These are phyloP conservation scores for Yarrowia phangngaensis DNA, from an alignment of 805 yeast species.

Conservation along the genomic window DNA sequence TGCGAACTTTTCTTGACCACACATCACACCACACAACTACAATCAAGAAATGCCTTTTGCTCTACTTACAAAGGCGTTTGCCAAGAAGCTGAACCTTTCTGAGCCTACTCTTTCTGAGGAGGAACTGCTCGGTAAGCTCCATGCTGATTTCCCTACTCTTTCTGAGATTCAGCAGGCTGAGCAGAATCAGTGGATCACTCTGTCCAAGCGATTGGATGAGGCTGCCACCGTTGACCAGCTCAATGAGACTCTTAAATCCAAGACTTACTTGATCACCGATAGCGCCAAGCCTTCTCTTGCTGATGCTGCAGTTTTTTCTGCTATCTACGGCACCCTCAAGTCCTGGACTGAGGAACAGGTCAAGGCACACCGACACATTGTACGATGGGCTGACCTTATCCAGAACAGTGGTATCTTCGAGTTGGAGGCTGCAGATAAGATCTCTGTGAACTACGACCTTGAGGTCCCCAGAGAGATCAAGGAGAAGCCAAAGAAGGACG, in stretches of 20 bases:
- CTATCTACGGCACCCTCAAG: slow-evolving; percentile 57
- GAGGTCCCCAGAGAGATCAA: slow-evolving; percentile 73
- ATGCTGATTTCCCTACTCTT: slow-evolving; percentile 25
- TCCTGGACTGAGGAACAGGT: slow-evolving; percentile 56
- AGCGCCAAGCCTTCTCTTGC: slow-evolving; percentile 55
- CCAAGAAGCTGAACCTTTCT: slow-evolving; percentile 33
- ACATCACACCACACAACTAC: slow-evolving; percentile 18
- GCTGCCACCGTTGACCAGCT: slow-evolving; percentile 47
- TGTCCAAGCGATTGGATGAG: slow-evolving; percentile 60
- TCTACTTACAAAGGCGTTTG: slow-evolving; percentile 35
- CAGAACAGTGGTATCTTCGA: slow-evolving; percentile 54
- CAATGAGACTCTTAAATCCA: slow-evolving; percentile 63
- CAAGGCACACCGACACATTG: slow-evolving; percentile 69
- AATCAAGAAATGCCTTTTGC: slow-evolving; percentile 30
- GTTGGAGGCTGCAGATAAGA: slow-evolving; percentile 52
- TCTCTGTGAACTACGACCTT: slow-evolving; percentile 55
- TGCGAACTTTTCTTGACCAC: slow-evolving; percentile 24
- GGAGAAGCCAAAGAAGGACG: slow-evolving; percentile 43
- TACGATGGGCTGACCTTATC: slow-evolving; percentile 88
- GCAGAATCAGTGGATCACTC: slow-evolving; percentile 72
- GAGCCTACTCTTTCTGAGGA: slow-evolving; percentile 27
- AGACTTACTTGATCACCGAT: slow-evolving; percentile 65
- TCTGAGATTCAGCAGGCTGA: slow-evolving; percentile 58
- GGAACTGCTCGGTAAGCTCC: slow-evolving; percentile 26
- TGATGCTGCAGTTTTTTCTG: slow-evolving; percentile 69